Conservation (phyloP, 768 basidiomycete genomes). For the Suillus alpinus region DNA sequence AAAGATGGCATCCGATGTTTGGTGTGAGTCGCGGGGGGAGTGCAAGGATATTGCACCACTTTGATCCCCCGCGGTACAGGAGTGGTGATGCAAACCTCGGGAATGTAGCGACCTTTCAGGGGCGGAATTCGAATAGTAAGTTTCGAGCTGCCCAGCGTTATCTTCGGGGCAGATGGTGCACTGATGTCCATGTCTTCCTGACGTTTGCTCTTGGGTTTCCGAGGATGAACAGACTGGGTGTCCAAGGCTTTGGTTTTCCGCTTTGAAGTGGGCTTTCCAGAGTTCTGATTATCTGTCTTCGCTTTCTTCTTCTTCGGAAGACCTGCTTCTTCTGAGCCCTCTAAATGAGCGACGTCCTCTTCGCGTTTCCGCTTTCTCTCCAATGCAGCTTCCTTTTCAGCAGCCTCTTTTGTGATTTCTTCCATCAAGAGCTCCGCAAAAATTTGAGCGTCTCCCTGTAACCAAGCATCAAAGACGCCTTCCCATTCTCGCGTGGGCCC, state of each 20-base stretch:
- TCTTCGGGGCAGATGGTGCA: neutral
- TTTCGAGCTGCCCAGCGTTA: neutral
- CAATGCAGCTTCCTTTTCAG: slow-evolving; percentile 48
- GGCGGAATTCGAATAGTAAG: neutral
- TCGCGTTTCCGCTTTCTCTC: slow-evolving; percentile 60
- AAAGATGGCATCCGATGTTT: slow-evolving; percentile 21
- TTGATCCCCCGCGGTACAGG: slow-evolving; percentile 9
- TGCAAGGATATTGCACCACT: slow-evolving; percentile 14
- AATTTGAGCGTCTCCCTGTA: slow-evolving; percentile 82
- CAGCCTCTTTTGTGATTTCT: slow-evolving; percentile 55
- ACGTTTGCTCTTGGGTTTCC: slow-evolving; percentile 26
- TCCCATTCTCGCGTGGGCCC: slow-evolving; percentile 86
- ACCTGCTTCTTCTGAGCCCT: slow-evolving; percentile 2
- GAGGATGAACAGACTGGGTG: slow-evolving; percentile 21
- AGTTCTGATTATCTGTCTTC: slow-evolving; percentile 17
- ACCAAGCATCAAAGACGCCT: slow-evolving; percentile 86
- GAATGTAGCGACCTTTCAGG: neutral
- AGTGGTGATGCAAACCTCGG: slow-evolving; percentile 16
- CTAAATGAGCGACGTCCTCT: slow-evolving; percentile 33
- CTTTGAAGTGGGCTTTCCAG: slow-evolving; percentile 16
- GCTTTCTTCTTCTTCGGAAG: slow-evolving; percentile 13
- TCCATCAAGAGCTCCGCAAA: slow-evolving; percentile 64
- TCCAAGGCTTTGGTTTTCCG: slow-evolving; percentile 25
- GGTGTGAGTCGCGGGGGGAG: slow-evolving; percentile 20
- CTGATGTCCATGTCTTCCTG: neutral